phyloP scores from a whole-genome alignment of 2,329 filamentous ascomycete genomes.

The Stenocarpella maydis region DNA sequence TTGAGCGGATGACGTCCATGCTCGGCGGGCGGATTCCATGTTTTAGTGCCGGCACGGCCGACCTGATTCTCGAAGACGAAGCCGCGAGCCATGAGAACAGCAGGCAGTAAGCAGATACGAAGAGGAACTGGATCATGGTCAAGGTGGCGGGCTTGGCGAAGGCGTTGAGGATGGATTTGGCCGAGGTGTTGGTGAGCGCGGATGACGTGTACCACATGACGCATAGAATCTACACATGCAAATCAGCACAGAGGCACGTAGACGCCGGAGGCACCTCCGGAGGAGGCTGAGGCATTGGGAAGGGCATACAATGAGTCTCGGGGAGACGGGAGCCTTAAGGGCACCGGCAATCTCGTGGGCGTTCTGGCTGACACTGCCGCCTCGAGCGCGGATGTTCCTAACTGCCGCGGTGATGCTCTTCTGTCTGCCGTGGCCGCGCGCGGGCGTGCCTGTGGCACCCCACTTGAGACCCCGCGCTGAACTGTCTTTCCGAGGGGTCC shows the following conservation, averaged over 20 bases:
- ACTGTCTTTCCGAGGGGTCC: conserved; percentile 67
- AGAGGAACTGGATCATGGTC: conserved; percentile 91
- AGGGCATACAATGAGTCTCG: conserved; percentile 79
- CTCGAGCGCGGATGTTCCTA: conserved; percentile 79
- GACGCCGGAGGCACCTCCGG: conserved; percentile 16
- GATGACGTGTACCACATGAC: conserved; percentile 94
- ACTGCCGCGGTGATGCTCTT: conserved; percentile 93
- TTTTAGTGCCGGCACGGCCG: conserved; percentile 78
- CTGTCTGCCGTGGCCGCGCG: conserved; percentile 70
- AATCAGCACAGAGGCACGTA: conserved; percentile 40
- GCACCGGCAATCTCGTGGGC: conserved; percentile 93
- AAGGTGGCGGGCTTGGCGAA: conserved; percentile 91
- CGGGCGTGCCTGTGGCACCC: conserved; percentile 36
- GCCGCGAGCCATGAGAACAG: conserved; percentile 79
- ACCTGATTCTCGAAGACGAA: conserved; percentile 74
- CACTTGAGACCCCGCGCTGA: conserved; percentile 45
- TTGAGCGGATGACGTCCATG: conserved; percentile 82
- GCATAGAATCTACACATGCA: conserved; percentile 73
- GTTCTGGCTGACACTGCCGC: conserved; percentile 89
- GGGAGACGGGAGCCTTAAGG: conserved; percentile 87
- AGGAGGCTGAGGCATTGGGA: neutral
- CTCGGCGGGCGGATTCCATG: conserved; percentile 85
- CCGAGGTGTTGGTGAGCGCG: conserved; percentile 95
- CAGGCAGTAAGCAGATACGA: conserved; percentile 89
- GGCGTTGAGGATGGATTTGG: conserved; percentile 93